Conservation (phyloP, 208 protist genomes). For the Trypanosoma melophagium region DNA sequence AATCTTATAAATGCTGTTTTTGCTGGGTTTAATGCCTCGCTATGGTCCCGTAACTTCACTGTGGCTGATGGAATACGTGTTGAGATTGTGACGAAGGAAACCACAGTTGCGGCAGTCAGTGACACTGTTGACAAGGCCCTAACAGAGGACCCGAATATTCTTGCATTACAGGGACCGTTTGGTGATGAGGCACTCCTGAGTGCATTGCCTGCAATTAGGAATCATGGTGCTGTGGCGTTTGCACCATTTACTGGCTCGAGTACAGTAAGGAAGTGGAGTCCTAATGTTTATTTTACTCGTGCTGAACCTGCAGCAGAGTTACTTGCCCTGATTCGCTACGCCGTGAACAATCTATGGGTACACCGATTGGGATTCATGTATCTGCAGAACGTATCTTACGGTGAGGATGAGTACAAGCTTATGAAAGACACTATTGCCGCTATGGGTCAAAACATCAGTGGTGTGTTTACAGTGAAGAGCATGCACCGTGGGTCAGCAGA, state of each 20-base stretch:
- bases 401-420: constrained; percentile 32
- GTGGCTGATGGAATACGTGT: constrained; percentile 7
- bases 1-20: no score
- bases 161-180: constrained; percentile 34
- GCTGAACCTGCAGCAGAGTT: constrained; percentile 29
- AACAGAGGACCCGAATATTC: constrained; percentile 18
- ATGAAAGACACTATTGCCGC: constrained; percentile 9
- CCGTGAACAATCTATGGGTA: constrained; percentile 6
- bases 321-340: constrained; percentile 25
- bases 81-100: not conserved
- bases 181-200: not conserved
- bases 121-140: not conserved
- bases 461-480: constrained; percentile 26
- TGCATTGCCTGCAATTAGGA: not conserved
- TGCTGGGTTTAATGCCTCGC: not conserved
- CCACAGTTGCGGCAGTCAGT: not conserved
- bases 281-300: constrained; percentile 42
- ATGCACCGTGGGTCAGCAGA: not conserved
- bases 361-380: constrained; percentile 47
- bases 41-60: constrained; percentile 10
- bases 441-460: constrained; percentile 20
- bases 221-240: constrained; percentile 9
- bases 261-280: constrained; percentile 34
- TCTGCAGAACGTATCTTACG: constrained; percentile 33
- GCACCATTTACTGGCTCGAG: constrained; percentile 44